These are phyloP conservation scores for Cenchrus purpureus DNA, from an alignment of 176 grass and related monocot genomes.

Conservation along the genomic window DNA sequence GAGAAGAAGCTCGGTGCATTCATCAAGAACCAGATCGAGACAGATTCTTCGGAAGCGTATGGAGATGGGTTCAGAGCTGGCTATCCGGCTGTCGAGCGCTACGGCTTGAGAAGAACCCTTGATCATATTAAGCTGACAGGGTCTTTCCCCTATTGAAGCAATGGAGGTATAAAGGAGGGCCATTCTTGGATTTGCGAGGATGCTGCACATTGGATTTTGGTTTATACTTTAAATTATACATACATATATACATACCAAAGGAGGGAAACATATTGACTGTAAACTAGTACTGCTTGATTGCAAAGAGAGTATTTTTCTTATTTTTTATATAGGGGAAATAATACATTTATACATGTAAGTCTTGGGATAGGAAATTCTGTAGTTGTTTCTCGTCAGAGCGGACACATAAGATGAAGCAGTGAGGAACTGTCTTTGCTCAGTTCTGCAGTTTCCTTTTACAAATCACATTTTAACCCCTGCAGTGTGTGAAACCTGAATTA, in stretches of 20 bases:
- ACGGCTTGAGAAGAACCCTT: constrained; percentile 71
- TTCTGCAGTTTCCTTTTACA: background rate
- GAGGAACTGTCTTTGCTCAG: background rate
- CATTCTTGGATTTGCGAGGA: too few relatives aligned
- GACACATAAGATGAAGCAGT: background rate
- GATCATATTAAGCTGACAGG: constrained; percentile 74
- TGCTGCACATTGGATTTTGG: too few relatives aligned
- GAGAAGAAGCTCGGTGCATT: constrained; percentile 84
- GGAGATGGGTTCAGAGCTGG: constrained; percentile 71
- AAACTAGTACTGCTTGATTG: background rate
- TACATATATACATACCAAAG: too few relatives aligned
- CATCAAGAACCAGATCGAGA: constrained; percentile 84
- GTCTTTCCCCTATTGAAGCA: constrained; percentile 46
- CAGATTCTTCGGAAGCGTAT: constrained; percentile 55
- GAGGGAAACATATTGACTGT: background rate
- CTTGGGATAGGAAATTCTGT: background rate
- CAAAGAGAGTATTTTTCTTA: background rate
- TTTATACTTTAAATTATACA: too few relatives aligned
- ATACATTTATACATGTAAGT: background rate
- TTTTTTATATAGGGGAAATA: background rate
- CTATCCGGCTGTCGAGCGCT: constrained; percentile 42
- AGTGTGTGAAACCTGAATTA: background rate
- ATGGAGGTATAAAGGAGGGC: too few relatives aligned
- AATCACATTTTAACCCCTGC: background rate
- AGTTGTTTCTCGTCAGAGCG: background rate